Evolutionary conservation across 306 rosid species (phyloP).

Genomic region (Prinsepia uniflora): DNA sequence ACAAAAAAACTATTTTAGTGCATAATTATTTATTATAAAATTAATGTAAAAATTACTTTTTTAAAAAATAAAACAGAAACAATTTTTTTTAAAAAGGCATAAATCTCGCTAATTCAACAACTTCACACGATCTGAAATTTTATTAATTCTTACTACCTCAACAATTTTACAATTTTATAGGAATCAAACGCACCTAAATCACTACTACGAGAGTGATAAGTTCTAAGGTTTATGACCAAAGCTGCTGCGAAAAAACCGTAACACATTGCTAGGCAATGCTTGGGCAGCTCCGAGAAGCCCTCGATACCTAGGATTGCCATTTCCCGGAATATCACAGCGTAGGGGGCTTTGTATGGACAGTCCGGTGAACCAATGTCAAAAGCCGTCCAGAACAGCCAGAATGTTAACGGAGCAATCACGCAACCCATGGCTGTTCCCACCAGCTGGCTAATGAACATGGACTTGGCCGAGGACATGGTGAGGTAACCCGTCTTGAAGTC

Average conservation of each 20-base stretch:
- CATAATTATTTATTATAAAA: too few species aligned
- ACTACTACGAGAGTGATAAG: too few species aligned
- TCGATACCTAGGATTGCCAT: conserved; percentile 86
- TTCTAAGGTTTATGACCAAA: conserved; percentile 42
- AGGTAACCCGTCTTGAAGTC: conserved; percentile 98
- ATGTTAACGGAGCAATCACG: conserved; percentile 88
- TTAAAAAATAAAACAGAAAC: too few species aligned
- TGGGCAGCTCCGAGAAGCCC: conserved; percentile 92
- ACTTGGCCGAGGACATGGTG: conserved; percentile 82
- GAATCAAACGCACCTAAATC: too few species aligned
- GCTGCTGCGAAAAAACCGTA: conserved; percentile 73
- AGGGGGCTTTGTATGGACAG: conserved; percentile 89
- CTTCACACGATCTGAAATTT: too few species aligned
- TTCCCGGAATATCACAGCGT: conserved; percentile 81
- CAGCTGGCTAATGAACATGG: conserved; percentile 88
- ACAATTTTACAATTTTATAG: too few species aligned
- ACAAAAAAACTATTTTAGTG: too few species aligned
- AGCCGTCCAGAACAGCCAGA: conserved; percentile 97
- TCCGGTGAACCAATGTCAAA: conserved; percentile 88
- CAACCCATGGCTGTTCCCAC: conserved; percentile 96
- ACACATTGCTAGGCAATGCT: conserved; percentile 73
- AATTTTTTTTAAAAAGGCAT: too few species aligned
- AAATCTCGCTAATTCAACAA: too few species aligned
- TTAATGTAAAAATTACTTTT: too few species aligned
- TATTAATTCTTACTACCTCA: too few species aligned